Base-by-base conservation (phyloP, 257 asterid species). In the Henckelia pumila region DNA sequence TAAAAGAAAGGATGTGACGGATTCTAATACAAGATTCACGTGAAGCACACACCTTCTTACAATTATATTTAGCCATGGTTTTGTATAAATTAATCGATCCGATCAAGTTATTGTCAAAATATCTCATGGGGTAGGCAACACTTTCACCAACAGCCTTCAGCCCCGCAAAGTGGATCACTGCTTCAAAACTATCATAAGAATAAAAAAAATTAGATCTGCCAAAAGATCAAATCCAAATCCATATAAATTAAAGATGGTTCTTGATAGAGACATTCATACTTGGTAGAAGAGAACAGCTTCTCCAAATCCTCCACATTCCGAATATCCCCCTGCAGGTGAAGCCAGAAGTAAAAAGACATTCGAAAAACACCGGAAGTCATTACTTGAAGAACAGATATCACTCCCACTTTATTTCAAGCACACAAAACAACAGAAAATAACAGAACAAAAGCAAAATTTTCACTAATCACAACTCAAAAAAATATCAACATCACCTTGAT, bases 71-170 rank as follows among this genome's bases (percentile, higher is more conserved):
- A 0, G 82, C 89, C 98, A 93, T 93, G 25, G 77, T 74, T 68
- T 75, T 80, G 82, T 89, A 93, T 26, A 93, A 68, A 73, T 70
- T 86, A 72, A 88, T 82, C 7, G 98, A 93, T 73, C 98, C 98
- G 65, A 82, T 69, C 82, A 93, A 77, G 71, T 93, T 93, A 73
- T 93, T 93, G 56, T 93, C 98, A 32, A 86, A 93, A 64, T 93
- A 93, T 73, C 91, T 86, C 75, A 86, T 78, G 35, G 98, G 98
- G 75, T 81, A 57, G 21, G 86, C 90, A 64, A 93, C 96, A 79
- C 98, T 93, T 78, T 93, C 98, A 24, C 92, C 98, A 61, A 93
- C 98, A 72, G 98, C 97, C 82, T 93, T 93, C 57, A 83, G 97
- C 68, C 96, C 97, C 56, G 98, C 98, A 81, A 93, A 93, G 78